phyloP scores from a whole-genome alignment of 352 stramenopile species.

The Pythium apleroticum region DNA sequence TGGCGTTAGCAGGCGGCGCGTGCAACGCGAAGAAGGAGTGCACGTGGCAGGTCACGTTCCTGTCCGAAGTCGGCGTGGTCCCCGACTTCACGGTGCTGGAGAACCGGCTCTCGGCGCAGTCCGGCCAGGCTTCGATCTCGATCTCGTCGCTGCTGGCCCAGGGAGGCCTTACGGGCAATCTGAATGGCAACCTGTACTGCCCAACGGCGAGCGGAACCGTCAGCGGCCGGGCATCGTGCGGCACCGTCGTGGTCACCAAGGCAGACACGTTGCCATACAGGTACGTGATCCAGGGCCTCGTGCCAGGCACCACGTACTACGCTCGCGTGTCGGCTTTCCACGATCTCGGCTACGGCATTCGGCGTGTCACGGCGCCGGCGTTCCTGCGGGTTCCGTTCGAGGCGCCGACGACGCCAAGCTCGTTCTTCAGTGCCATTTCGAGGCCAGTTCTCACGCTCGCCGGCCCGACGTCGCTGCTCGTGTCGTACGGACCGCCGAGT shows the following conservation, averaged over 20 bases:
- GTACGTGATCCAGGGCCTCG: constrained; percentile 58
- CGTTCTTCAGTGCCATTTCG: constrained; percentile 60
- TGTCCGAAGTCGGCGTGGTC: constrained; percentile 59
- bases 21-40: constrained; percentile 59
- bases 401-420: constrained; percentile 44
- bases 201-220: constrained; percentile 30
- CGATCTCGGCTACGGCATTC: constrained; percentile 57
- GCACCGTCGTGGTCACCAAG: constrained; percentile 28
- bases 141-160: constrained; percentile 32
- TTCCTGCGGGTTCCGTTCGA: constrained; percentile 71
- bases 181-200: constrained; percentile 53
- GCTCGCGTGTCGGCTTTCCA: constrained; percentile 71
- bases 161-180: constrained; percentile 35
- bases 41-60: constrained; percentile 79
- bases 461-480: constrained; percentile 62
- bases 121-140: constrained; percentile 37
- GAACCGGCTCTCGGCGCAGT: constrained; percentile 46
- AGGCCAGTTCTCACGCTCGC: constrained; percentile 66
- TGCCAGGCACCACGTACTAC: constrained; percentile 61
- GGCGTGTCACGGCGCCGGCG: constrained; percentile 52
- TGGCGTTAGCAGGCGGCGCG: constrained; percentile 37
- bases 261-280: constrained; percentile 37
- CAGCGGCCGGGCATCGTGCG: constrained; percentile 42
- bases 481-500: constrained; percentile 75
- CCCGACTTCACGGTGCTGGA: constrained; percentile 44